Percentiles rank a stretch among this genome's conserved stretches.
Conservation (phyloP, 306 rosid species). For the Cucurbita moschata region DNA sequence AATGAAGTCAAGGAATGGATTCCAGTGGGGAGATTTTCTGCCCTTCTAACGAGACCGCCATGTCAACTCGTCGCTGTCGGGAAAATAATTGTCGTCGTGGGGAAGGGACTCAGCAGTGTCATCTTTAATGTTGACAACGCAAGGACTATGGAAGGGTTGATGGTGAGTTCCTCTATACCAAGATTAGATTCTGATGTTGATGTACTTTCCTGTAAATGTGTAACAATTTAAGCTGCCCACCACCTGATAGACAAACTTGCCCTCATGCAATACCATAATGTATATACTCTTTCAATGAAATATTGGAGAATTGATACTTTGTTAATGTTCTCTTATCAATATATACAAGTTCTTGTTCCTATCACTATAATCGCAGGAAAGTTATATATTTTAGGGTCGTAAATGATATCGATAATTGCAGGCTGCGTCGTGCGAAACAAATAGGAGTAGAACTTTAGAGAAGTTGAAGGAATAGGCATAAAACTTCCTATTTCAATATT, state of each 20-base stretch:
- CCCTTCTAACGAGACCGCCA: conserved; percentile 71
- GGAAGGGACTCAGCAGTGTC: conserved; percentile 77
- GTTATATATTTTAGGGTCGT: not conserved
- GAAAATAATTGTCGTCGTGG: conserved; percentile 46
- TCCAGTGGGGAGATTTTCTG: conserved; percentile 55
- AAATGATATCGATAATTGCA: not conserved
- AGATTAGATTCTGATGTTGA: conserved; percentile 29
- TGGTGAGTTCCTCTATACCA: conserved; percentile 61
- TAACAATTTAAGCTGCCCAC: conserved; percentile 23
- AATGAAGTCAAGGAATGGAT: conserved; percentile 51
- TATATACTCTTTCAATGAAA: not conserved
- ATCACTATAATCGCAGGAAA: not conserved
- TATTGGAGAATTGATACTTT: not conserved
- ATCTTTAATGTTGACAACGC: conserved; percentile 46
- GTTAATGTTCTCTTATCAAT: not conserved
- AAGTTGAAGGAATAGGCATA: not conserved
- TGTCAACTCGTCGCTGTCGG: conserved; percentile 66
- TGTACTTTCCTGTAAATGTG: conserved; percentile 65
- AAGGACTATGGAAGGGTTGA: conserved; percentile 35
- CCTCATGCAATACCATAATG: not conserved
- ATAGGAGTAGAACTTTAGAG: not conserved
- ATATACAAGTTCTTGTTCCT: not conserved
- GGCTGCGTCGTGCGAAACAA: not conserved
- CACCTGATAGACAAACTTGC: not conserved
- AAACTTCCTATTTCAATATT: not conserved